These are phyloP conservation scores for Exophiala sp. DNA, from an alignment of 2,329 filamentous ascomycete genomes.

Conservation along the genomic window DNA sequence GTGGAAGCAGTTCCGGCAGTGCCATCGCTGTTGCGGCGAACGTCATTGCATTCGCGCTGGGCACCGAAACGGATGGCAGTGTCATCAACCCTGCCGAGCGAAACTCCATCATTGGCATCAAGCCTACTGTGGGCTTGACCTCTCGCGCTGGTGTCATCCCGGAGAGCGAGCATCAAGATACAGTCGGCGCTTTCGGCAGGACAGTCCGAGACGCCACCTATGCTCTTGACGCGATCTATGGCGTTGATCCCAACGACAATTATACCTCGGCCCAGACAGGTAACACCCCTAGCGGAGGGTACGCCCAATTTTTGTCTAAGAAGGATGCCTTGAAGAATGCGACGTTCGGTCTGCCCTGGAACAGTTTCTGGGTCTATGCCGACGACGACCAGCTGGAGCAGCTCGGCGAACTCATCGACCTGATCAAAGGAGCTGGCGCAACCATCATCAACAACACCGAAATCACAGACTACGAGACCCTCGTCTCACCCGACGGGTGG, in stretches of 20 bases:
- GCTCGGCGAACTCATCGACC: conserved; percentile 50
- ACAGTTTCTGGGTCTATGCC: conserved; percentile 65
- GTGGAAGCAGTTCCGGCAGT: conserved; percentile 66
- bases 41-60: conserved; percentile 57
- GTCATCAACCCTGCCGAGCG: conserved; percentile 69
- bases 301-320: conserved; percentile 54
- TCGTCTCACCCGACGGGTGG: conserved; percentile 67
- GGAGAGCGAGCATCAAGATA: conserved; percentile 65
- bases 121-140: conserved; percentile 71
- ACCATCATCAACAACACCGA: conserved; percentile 68
- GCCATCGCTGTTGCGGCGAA: conserved; percentile 64
- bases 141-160: conserved; percentile 64
- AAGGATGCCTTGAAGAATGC: conserved; percentile 57
- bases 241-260: conserved; percentile 61
- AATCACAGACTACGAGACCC: conserved; percentile 58
- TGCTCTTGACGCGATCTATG: conserved; percentile 65
- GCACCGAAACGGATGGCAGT: conserved; percentile 71
- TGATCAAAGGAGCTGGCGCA: conserved; percentile 61
- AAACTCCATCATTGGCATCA: conserved; percentile 68
- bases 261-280: conserved; percentile 59
- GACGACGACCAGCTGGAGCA: conserved; percentile 53
- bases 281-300: conserved; percentile 55
- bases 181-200: conserved; percentile 63
- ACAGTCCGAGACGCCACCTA: conserved; percentile 67
- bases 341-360: conserved; percentile 68